These are phyloP conservation scores for Tolypocladium cylindrosporum DNA, from an alignment of 2,329 filamentous ascomycete species.

Conservation along the genomic window DNA sequence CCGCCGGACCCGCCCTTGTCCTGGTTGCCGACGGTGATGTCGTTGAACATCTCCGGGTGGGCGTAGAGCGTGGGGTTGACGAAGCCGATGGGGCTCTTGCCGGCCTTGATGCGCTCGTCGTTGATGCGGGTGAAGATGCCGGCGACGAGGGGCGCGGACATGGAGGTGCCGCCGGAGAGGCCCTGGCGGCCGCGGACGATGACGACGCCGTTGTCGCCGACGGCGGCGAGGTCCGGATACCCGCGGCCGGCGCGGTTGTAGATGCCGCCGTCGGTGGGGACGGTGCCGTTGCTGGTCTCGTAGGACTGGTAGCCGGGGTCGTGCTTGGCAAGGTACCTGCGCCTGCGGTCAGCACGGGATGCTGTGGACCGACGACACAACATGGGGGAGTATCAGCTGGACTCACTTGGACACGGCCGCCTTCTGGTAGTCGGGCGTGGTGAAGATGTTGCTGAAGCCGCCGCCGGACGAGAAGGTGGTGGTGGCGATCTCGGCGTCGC, in stretches of 20 bases:
- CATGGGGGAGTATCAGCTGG: no score
- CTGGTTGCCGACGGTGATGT: conserved; percentile 9
- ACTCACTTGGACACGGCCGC: conserved; percentile 11
- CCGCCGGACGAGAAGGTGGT: conserved; percentile 34
- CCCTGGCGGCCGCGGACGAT: conserved; percentile 30
- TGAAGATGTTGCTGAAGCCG: conserved; percentile 39
- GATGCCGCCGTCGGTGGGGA: background rate
- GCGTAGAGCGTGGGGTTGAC: conserved; percentile 20
- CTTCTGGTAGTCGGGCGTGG: conserved; percentile 35
- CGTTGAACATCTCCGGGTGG: conserved; percentile 7
- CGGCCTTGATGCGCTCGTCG: conserved; percentile 16
- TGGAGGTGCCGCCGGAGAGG: conserved; percentile 39
- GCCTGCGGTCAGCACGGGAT: conserved; percentile 2
- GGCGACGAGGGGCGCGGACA: conserved; percentile 22
- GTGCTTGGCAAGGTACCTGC: conserved; percentile 2
- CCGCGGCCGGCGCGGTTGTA: background rate
- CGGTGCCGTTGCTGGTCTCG: background rate
- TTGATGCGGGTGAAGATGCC: conserved; percentile 23
- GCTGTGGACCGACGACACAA: background rate
- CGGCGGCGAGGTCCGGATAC: background rate
- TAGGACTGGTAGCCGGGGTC: background rate
- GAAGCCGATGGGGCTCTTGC: conserved; percentile 19
- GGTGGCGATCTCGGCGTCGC: conserved; percentile 7
- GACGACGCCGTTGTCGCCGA: conserved; percentile 10
- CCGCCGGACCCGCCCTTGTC: conserved; percentile 6